Base-by-base conservation (phyloP, 1,284 basidiomycete genomes). In the Rhizoctonia solani region DNA sequence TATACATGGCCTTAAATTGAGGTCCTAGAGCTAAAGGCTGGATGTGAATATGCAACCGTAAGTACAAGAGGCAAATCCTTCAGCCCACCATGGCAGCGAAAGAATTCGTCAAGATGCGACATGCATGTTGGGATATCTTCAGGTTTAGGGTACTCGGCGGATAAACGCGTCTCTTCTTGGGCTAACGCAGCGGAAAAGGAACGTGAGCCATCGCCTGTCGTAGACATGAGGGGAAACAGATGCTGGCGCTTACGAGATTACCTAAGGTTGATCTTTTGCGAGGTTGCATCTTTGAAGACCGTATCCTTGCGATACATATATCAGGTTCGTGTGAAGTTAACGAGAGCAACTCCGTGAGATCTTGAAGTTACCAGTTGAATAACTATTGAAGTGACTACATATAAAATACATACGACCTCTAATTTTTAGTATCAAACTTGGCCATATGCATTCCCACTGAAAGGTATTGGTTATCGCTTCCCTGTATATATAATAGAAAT, bases 1-100 rank as follows among this genome's bases (percentile, higher is more conserved):
- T 85, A 77, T 98, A 98, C 53, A 97, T 79, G 1, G 89, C 88
- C 72, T 88, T 90, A 66, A 95, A 77, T 77, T 98, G 95, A 8
- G 86, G 85, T 30, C 87, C 85, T 41, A 97, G 82, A 44, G 88
- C 94, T 95, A 72, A 21, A 37, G 54, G 21, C 21, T 11, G 27
- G 41, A 46, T 16, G 39, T 25, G 47, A 65, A 46, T n/a, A 23
- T 54, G 47, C 63, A 42, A 66, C 47, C 41, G 41, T 61, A 13
- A 58, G 44, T 39, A 13, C 52, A 5, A 13, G 16, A 44, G 37
- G 27, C 27, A 29, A 23, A 49, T 21, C 21, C 69, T 71, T 49
- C 41, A n/a, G 69, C 75, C 42, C 71, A 87, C 92, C 85, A 74
- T 90, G 87, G 76, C 92, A 95, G 41, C 84, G 82, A 61, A 94